Evolutionary conservation across 306 rosid species (phyloP).

Genomic region (Coriaria nepalensis): DNA sequence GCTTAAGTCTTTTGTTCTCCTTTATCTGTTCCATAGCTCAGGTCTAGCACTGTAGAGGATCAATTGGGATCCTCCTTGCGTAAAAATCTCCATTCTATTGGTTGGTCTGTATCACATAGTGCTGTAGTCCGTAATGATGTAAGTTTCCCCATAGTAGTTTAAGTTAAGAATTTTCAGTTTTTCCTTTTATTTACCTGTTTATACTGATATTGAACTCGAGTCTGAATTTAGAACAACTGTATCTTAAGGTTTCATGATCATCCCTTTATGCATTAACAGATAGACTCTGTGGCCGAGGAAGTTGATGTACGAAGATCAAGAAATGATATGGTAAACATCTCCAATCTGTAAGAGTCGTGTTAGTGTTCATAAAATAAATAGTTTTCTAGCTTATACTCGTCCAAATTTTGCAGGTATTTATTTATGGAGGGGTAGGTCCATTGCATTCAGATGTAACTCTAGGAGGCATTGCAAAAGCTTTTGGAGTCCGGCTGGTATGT

Average conservation of each 20-base stretch:
- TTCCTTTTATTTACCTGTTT: too few species aligned
- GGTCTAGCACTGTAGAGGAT: slow-evolving; percentile 91
- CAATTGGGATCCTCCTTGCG: slow-evolving; percentile 62
- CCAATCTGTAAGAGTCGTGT: slow-evolving; percentile 6
- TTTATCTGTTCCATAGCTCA: slow-evolving; percentile 82
- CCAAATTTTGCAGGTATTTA: slow-evolving; percentile 47
- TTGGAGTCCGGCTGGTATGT: slow-evolving; percentile 86
- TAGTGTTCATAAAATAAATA: slow-evolving; percentile 9
- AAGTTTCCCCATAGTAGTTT: slow-evolving; percentile 20
- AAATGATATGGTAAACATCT: slow-evolving; percentile 54
- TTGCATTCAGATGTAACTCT: slow-evolving; percentile 78
- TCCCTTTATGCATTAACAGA: slow-evolving; percentile 28
- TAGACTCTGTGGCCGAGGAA: slow-evolving; percentile 90
- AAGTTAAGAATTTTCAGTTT: too few species aligned
- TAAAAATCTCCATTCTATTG: slow-evolving; percentile 59
- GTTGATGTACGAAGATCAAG: slow-evolving; percentile 54
- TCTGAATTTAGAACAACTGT: too few species aligned
- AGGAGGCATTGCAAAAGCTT: slow-evolving; percentile 90
- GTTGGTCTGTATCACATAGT: slow-evolving; percentile 67
- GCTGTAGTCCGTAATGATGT: slow-evolving; percentile 68
- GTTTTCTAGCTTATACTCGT: slow-evolving; percentile 2
- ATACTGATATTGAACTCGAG: too few species aligned
- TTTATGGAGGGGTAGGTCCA: slow-evolving; percentile 94
- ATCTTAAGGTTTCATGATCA: background rate
- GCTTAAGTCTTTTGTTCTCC: slow-evolving; percentile 31